Conservation (phyloP, 805 yeast species). For the Sugiyamaella smithiae region DNA sequence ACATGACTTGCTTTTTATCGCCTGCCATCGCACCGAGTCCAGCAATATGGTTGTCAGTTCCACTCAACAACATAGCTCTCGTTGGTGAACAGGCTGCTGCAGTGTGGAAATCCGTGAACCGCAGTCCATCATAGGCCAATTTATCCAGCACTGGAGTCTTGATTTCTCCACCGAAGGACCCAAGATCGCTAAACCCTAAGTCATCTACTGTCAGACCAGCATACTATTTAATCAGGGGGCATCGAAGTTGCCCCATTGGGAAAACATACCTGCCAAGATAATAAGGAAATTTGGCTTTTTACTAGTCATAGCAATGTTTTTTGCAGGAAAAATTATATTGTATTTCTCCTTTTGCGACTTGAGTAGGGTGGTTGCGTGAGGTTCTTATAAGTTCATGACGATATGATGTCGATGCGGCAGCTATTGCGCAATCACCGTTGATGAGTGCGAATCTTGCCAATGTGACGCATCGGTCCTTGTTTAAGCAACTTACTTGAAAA, state of each 20-base stretch:
- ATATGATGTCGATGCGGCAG: not conserved
- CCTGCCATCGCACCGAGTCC: slow-evolving; percentile 59
- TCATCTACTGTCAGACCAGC: too few species aligned
- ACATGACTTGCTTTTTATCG: slow-evolving; percentile 30
- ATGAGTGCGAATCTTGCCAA: too few species aligned
- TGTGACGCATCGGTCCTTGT: too few species aligned
- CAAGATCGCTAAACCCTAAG: slow-evolving; percentile 54
- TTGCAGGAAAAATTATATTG: too few species aligned
- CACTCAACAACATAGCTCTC: slow-evolving; percentile 56
- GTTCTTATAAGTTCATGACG: too few species aligned
- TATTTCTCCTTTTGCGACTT: too few species aligned
- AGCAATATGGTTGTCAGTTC: slow-evolving; percentile 62
- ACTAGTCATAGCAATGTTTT: too few species aligned
- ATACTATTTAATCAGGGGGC: not conserved
- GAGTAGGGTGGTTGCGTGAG: too few species aligned
- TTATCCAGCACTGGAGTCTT: slow-evolving; percentile 50
- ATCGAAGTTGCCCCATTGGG: not conserved
- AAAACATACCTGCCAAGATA: slow-evolving; percentile 2
- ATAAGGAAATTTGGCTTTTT: slow-evolving; percentile 5
- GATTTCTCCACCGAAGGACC: slow-evolving; percentile 52
- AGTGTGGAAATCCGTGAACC: slow-evolving; percentile 59
- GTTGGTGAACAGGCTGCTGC: slow-evolving; percentile 67
- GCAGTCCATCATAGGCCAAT: slow-evolving; percentile 44
- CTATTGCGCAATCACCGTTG: slow-evolving; percentile 1
- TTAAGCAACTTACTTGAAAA: too few species aligned